These are phyloP conservation scores for Entomortierella chlamydospora DNA, from an alignment of 192 early-diverging fungal species.

Conservation along the genomic window DNA sequence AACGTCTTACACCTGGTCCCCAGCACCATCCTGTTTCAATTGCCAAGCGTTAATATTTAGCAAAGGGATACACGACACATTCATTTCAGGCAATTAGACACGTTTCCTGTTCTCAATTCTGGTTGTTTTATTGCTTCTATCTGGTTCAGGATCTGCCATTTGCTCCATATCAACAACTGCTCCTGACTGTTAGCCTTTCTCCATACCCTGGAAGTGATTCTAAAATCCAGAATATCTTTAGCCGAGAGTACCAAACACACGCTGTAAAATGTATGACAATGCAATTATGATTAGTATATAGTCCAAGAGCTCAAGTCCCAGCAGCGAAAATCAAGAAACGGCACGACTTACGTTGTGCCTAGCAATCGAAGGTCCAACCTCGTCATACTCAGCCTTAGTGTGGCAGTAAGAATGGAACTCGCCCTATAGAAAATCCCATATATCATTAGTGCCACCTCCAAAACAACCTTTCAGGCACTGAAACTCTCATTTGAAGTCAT, in stretches of 20 bases:
- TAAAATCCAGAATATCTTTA: constrained; percentile 4
- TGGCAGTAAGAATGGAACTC: constrained; percentile 95
- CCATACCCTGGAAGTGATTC: not conserved
- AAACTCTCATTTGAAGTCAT: constrained; percentile 8
- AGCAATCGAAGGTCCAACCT: constrained; percentile 94
- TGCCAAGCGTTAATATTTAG: too few species aligned
- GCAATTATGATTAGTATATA: not conserved
- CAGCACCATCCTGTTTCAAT: too few species aligned
- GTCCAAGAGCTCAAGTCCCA: not conserved
- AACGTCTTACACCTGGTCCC: too few species aligned
- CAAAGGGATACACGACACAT: too few species aligned
- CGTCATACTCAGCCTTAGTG: constrained; percentile 98
- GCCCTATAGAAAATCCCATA: constrained; percentile 59
- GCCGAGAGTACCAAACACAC: constrained; percentile 52
- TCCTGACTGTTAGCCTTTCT: not conserved
- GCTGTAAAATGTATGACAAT: constrained; percentile 8
- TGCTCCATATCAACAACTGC: not conserved
- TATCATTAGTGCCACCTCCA: not conserved
- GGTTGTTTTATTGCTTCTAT: not conserved
- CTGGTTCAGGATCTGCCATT: not conserved
- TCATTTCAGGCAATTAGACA: too few species aligned
- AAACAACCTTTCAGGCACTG: not conserved
- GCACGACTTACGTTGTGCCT: constrained; percentile 76
- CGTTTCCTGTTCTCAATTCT: too few species aligned
- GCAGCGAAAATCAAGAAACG: not conserved